Conservation (phyloP, 2,329 filamentous ascomycete species). For the Neonectria ditissima region DNA sequence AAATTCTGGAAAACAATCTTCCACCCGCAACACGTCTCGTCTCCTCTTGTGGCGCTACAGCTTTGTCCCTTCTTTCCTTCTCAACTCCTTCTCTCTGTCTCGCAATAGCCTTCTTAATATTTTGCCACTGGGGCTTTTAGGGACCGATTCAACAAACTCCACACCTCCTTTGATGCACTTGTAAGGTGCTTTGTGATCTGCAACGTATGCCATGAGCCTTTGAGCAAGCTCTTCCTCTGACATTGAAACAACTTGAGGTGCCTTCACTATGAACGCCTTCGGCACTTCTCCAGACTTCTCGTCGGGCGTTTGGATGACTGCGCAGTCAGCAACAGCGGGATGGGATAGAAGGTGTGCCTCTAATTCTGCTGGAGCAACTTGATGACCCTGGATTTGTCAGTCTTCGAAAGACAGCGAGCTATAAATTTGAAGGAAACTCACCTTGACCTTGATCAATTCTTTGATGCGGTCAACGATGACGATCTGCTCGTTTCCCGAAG, state of each 20-base stretch:
- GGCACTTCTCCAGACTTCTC: conserved; percentile 70
- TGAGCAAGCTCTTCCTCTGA: conserved; percentile 62
- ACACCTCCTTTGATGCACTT: conserved; percentile 74
- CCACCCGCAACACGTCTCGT: too few relatives aligned
- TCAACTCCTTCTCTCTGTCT: conserved; percentile 72
- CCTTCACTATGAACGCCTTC: conserved; percentile 70
- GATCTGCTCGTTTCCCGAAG: conserved; percentile 80
- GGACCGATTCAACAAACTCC: conserved; percentile 74
- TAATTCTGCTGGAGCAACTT: conserved; percentile 84
- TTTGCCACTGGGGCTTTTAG: conserved; percentile 81
- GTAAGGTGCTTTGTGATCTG: conserved; percentile 74
- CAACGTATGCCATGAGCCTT: conserved; percentile 70
- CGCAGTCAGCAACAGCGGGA: conserved; percentile 76
- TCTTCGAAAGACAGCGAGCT: neutral
- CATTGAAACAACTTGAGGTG: conserved; percentile 60
- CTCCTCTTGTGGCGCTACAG: too few relatives aligned
- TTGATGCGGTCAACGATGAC: conserved; percentile 82
- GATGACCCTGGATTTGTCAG: conserved; percentile 65
- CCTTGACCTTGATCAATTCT: conserved; percentile 83
- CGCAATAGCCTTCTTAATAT: conserved; percentile 77
- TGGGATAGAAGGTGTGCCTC: conserved; percentile 81
- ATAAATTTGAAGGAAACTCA: conserved; percentile 46
- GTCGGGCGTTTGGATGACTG: conserved; percentile 77
- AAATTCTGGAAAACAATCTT: too few relatives aligned
- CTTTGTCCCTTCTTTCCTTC: neutral